These are phyloP conservation scores for Penicillium malachiteum DNA, from an alignment of 495 filamentous ascomycete species.

Conservation along the genomic window DNA sequence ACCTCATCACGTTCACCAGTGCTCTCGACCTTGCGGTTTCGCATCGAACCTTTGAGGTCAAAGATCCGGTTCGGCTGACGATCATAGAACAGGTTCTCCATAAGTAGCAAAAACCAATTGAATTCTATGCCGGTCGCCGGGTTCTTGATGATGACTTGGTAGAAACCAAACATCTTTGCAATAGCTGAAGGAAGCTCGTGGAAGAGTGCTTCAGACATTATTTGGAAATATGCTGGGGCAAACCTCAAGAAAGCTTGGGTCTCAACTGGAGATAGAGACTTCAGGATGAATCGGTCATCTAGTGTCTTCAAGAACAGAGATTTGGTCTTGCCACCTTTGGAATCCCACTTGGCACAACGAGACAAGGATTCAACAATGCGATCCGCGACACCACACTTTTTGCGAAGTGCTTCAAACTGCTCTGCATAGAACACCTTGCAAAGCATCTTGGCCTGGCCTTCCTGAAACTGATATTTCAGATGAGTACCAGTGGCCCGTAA, in stretches of 20 bases:
- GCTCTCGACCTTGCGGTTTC: slow-evolving; percentile 91
- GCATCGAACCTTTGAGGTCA: slow-evolving; percentile 97
- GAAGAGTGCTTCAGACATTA: slow-evolving; percentile 95
- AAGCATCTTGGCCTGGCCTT: slow-evolving; percentile 87
- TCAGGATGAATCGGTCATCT: slow-evolving; percentile 90
- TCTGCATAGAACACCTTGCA: slow-evolving; percentile 99
- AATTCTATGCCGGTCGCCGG: slow-evolving; percentile 88
- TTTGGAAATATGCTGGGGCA: slow-evolving; percentile 93
- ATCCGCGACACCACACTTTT: slow-evolving; percentile 88
- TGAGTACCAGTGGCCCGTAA: slow-evolving; percentile 83
- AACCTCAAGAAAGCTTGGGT: slow-evolving; percentile 92
- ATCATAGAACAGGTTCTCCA: slow-evolving; percentile 99
- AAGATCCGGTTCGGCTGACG: slow-evolving; percentile 89
- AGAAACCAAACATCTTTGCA: slow-evolving; percentile 99
- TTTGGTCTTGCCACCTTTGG: slow-evolving; percentile 96
- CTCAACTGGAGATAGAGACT: slow-evolving; percentile 85
- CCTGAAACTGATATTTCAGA: slow-evolving; percentile 89
- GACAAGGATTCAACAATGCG: slow-evolving; percentile 94
- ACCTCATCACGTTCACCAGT: slow-evolving; percentile 97
- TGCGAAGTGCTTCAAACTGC: slow-evolving; percentile 91
- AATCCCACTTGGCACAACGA: slow-evolving; percentile 96
- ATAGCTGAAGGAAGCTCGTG: slow-evolving; percentile 96
- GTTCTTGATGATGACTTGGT: slow-evolving; percentile 95
- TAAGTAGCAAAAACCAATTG: slow-evolving; percentile 89
- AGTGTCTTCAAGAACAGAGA: slow-evolving; percentile 97